These are phyloP conservation scores for Fusarium albidum DNA, from an alignment of 2,329 filamentous ascomycete genomes.

Conservation along the genomic window DNA sequence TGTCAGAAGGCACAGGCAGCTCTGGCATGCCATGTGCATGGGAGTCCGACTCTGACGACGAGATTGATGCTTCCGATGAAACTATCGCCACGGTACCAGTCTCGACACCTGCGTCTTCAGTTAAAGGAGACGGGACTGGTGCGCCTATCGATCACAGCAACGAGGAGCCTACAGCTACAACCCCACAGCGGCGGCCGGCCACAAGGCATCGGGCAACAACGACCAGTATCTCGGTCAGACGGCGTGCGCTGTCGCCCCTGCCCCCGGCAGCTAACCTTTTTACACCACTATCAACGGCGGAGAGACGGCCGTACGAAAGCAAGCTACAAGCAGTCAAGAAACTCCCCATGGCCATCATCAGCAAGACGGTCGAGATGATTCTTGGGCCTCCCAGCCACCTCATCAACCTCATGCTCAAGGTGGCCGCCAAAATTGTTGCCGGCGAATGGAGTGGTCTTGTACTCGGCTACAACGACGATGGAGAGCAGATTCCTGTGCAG, in stretches of 20 bases:
- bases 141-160: not conserved
- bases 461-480: constrained; percentile 61
- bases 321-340: constrained; percentile 36
- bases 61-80: constrained; percentile 39
- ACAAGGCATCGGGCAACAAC: constrained; percentile 38
- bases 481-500: constrained; percentile 63
- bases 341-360: constrained; percentile 66
- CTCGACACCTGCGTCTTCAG: not conserved
- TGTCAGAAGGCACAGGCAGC: constrained; percentile 9
- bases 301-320: constrained; percentile 34
- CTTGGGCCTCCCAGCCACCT: constrained; percentile 83
- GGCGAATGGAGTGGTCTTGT: constrained; percentile 70
- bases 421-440: constrained; percentile 77
- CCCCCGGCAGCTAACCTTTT: constrained; percentile 74
- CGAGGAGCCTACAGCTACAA: constrained; percentile 2
- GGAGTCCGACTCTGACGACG: constrained; percentile 36
- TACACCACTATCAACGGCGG: constrained; percentile 52
- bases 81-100: constrained; percentile 38
- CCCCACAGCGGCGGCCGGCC: constrained; percentile 21
- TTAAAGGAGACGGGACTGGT: not conserved
- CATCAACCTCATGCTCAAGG: constrained; percentile 79
- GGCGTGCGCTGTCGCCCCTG: constrained; percentile 69
- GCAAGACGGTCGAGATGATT: constrained; percentile 79
- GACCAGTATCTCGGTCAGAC: constrained; percentile 38
- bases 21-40: constrained; percentile 30